Conservation (phyloP, 352 stramenopile genomes). For the Plasmopara halstedii region DNA sequence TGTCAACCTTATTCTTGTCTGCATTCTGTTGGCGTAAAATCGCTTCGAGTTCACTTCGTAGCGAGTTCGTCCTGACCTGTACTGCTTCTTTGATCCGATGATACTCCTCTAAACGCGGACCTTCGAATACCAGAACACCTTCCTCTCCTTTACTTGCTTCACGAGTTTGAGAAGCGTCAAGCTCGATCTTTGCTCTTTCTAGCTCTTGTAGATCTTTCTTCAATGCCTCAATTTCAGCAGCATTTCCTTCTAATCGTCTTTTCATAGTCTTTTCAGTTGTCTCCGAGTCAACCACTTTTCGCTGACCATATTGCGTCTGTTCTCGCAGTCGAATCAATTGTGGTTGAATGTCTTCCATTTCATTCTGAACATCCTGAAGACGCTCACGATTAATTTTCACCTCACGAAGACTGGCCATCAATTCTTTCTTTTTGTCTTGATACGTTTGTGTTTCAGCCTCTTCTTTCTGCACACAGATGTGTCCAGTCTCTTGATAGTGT, state of each 20-base stretch:
- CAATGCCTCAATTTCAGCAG: slow-evolving; percentile 76
- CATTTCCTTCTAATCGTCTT: slow-evolving; percentile 79
- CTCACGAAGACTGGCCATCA: slow-evolving; percentile 42
- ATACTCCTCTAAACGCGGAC: slow-evolving; percentile 66
- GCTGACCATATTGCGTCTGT: slow-evolving; percentile 76
- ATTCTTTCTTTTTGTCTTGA: slow-evolving; percentile 70
- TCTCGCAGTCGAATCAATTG: slow-evolving; percentile 82
- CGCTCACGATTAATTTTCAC: slow-evolving; percentile 55
- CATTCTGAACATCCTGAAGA: slow-evolving; percentile 68
- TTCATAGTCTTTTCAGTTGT: slow-evolving; percentile 44
- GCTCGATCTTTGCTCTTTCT: slow-evolving; percentile 41
- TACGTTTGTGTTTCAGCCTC: slow-evolving; percentile 34
- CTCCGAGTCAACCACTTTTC: slow-evolving; percentile 54
- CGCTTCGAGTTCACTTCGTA: slow-evolving; percentile 63
- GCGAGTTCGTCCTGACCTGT: slow-evolving; percentile 57
- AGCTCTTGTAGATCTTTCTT: slow-evolving; percentile 61
- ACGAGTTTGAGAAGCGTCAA: slow-evolving; percentile 38
- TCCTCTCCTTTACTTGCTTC: slow-evolving; percentile 33
- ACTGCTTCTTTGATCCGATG: slow-evolving; percentile 75
- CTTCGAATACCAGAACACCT: slow-evolving; percentile 49
- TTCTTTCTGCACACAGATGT: slow-evolving; percentile 41
- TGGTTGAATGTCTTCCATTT: slow-evolving; percentile 79
- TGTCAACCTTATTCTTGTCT: slow-evolving; percentile 69
- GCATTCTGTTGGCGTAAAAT: slow-evolving; percentile 58
- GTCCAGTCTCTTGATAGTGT: slow-evolving; percentile 34